Evolutionary conservation across 805 yeast genomes (phyloP), one percentile per base, ranked within the genome.

Genomic region (Nakazawaea holstii): DNA sequence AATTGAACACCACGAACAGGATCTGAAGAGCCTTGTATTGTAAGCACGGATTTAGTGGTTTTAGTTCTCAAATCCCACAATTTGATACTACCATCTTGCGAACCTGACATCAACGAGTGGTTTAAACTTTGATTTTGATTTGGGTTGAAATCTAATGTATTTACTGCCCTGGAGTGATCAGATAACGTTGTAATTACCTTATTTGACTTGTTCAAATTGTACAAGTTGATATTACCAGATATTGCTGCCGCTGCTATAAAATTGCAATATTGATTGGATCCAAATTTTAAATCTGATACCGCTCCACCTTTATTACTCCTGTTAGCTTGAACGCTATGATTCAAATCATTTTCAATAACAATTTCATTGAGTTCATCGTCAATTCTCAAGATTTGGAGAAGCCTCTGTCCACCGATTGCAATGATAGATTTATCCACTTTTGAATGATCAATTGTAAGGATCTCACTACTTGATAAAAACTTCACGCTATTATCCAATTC

Each of bases 51-150:
- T 55, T 67, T 75, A 31, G 65, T 69, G 40, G 61, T 60, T 31
- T 69, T 67, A 36, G 70, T 57, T 41, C 88, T 67, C 44, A 83
- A 61, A 61, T 87, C 95, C 92, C 94, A 87, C 4, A 86, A 60
- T 54, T 84, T 82, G 51, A 86, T 79, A 14, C 81, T 70, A 4
- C 94, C 94, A 66, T 86, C 94, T 64, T 86, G 94, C 0, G 91
- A 84, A 2, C 94, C 95, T 1, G 83, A 76, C 2, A 78, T 54
- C 13, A 79, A 52, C 15, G 67, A 55, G 54, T 70, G 68, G 11
- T 53, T 52, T 5, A 62, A 57, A 24, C 61, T 61, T 32, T 61
- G 55, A 28, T 15, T 26, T 20, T 31, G 46, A 26, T 32, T 20
- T 4, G 70, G 72, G 30, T 61, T 63, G 54, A 73, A 74, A 27